Evolutionary conservation across 495 filamentous ascomycete genomes (phyloP).

Genomic region (Neurospora sp.): DNA sequence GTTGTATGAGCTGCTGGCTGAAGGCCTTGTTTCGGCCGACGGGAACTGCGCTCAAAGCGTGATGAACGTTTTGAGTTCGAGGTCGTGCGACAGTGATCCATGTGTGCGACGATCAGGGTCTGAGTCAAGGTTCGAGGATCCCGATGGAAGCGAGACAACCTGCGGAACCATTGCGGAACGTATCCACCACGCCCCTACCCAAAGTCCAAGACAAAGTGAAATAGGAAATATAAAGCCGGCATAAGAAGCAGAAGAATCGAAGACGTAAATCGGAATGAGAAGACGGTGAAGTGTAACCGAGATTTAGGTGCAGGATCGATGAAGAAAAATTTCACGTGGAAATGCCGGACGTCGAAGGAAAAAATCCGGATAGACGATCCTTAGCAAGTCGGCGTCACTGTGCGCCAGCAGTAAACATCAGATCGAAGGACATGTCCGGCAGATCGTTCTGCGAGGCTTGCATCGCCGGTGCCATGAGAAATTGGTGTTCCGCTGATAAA

Average conservation of each 20-base stretch:
- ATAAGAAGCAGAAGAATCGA: background rate
- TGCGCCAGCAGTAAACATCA: constrained; percentile 10
- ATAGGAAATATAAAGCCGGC: background rate
- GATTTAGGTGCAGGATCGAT: background rate
- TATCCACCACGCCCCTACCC: background rate
- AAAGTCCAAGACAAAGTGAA: background rate
- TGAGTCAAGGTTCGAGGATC: background rate
- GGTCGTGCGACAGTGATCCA: background rate
- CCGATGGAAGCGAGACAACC: background rate
- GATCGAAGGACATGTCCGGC: constrained; percentile 21
- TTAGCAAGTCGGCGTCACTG: background rate
- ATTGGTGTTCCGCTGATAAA: constrained; percentile 9
- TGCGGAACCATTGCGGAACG: background rate
- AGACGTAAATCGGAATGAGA: background rate
- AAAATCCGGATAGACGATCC: background rate
- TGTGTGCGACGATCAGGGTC: background rate
- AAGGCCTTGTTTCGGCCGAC: background rate
- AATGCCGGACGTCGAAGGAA: constrained; percentile 5
- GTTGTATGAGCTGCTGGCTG: background rate
- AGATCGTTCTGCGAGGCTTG: constrained; percentile 7
- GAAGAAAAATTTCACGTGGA: background rate
- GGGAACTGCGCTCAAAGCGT: background rate
- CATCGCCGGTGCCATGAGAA: constrained; percentile 5
- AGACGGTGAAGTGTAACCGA: background rate
- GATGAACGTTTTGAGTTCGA: background rate